These are phyloP conservation scores for Fistulina hepatica DNA, from an alignment of 1,284 basidiomycete species.

Conservation along the genomic window DNA sequence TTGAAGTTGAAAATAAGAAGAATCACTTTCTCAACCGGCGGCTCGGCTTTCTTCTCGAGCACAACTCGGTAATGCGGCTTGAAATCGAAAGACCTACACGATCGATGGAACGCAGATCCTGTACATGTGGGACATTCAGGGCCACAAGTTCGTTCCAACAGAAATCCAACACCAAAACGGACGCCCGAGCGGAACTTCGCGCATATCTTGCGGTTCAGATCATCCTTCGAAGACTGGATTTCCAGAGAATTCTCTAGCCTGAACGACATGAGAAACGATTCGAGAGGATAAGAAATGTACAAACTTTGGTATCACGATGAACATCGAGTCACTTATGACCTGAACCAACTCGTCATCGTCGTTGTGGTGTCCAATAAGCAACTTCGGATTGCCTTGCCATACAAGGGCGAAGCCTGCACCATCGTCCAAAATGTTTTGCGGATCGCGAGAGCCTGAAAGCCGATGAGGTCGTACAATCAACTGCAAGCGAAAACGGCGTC, in stretches of 20 bases:
- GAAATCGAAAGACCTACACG: constrained; percentile 79
- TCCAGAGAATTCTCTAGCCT: too few species aligned
- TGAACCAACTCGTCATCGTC: constrained; percentile 75
- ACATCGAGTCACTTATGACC: constrained; percentile 70
- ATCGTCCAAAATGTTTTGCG: constrained; percentile 61
- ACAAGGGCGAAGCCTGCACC: constrained; percentile 88
- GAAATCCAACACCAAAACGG: constrained; percentile 83
- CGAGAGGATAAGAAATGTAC: too few species aligned
- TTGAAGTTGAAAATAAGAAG: constrained; percentile 1
- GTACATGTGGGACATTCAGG: constrained; percentile 59
- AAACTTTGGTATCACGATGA: constrained; percentile 78
- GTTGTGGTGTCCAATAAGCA: constrained; percentile 70
- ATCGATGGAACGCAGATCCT: constrained; percentile 59
- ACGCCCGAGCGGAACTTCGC: constrained; percentile 83
- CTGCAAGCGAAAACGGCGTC: constrained; percentile 9
- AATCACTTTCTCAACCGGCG: constrained; percentile 42
- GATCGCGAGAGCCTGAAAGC: constrained; percentile 70
- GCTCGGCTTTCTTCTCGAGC: constrained; percentile 40
- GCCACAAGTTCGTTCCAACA: constrained; percentile 78
- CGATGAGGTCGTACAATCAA: constrained; percentile 12
- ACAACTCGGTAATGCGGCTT: constrained; percentile 75
- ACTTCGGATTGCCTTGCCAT: constrained; percentile 70
- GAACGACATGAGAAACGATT: too few species aligned
- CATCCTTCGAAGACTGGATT: too few species aligned
- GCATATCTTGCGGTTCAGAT: constrained; percentile 39